phyloP scores from a whole-genome alignment of 805 yeast genomes.

The Starmerella scarabaei region DNA sequence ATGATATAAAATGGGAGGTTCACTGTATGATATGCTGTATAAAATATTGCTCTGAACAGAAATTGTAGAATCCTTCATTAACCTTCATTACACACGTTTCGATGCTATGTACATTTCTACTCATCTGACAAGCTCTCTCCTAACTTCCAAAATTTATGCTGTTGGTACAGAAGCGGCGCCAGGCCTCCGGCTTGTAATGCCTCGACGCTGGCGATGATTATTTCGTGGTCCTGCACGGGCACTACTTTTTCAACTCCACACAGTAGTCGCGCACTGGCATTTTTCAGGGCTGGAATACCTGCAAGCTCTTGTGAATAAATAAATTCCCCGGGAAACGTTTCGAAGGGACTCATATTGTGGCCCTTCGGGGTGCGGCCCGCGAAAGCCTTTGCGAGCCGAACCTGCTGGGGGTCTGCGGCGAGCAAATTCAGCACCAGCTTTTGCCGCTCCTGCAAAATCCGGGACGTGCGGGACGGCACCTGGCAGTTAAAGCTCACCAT shows the following conservation, averaged over 20 bases:
- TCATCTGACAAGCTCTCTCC: conserved; percentile 2
- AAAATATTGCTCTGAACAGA: no score
- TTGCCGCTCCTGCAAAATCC: conserved; percentile 40
- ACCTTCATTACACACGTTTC: no score
- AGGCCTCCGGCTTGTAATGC: conserved; percentile 2
- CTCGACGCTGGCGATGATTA: conserved; percentile 72
- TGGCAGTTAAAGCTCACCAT: conserved; percentile 76
- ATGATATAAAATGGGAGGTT: no score
- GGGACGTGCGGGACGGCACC: conserved; percentile 71
- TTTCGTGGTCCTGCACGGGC: conserved; percentile 71
- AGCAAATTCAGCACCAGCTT: conserved; percentile 60
- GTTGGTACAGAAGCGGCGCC: conserved; percentile 13
- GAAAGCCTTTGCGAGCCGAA: conserved; percentile 51
- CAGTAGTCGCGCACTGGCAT: conserved; percentile 22
- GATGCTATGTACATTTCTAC: background rate
- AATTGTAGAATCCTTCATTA: no score
- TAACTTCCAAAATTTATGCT: conserved; percentile 13
- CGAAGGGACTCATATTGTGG: conserved; percentile 27
- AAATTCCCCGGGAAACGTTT: conserved; percentile 21
- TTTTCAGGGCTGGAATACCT: conserved; percentile 23
- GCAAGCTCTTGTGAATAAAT: background rate
- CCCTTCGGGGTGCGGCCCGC: conserved; percentile 36
- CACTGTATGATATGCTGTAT: no score
- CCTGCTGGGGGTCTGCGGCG: conserved; percentile 45
- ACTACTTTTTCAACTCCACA: conserved; percentile 21